Percentiles rank a stretch among this genome's conserved stretches.
Conservation (phyloP, 2,329 filamentous ascomycete genomes). For the Trichoderma cornu-damae region DNA sequence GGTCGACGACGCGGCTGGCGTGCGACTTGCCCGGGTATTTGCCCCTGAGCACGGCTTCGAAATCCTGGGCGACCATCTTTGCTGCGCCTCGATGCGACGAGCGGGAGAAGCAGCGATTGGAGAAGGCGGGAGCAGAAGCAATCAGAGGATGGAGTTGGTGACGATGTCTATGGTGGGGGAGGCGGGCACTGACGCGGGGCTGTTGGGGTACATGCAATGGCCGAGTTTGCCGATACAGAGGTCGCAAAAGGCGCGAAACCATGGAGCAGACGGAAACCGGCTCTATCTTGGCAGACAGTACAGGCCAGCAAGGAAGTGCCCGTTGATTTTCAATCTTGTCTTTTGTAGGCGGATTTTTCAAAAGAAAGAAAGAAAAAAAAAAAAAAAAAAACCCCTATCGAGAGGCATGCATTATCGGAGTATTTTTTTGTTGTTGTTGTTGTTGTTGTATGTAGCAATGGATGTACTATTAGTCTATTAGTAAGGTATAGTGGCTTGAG, state of each 20-base stretch:
- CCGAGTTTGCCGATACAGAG: slow-evolving; percentile 6
- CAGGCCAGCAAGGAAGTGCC: not conserved
- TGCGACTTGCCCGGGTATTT: slow-evolving; percentile 84
- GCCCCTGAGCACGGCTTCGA: slow-evolving; percentile 51
- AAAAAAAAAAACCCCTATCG: too few relatives aligned
- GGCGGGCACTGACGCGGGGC: slow-evolving; percentile 4
- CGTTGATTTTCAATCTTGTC: not conserved
- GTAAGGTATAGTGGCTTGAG: too few relatives aligned
- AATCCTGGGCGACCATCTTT: slow-evolving; percentile 39
- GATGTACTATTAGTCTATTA: too few relatives aligned
- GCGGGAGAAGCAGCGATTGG: not conserved
- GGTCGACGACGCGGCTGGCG: slow-evolving; percentile 74
- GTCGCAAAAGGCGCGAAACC: not conserved
- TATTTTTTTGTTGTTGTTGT: too few relatives aligned
- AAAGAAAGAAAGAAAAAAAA: too few relatives aligned
- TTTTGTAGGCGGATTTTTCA: not conserved
- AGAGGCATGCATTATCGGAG: not conserved
- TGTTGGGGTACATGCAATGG: not conserved
- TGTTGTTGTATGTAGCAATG: too few relatives aligned
- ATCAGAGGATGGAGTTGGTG: not conserved
- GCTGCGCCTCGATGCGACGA: not conserved
- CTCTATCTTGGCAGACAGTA: not conserved
- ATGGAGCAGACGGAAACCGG: not conserved
- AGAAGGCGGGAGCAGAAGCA: not conserved
- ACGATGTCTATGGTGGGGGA: slow-evolving; percentile 16